These are phyloP conservation scores for Exophiala spinifera DNA, from an alignment of 2,329 filamentous ascomycete species.

Conservation along the genomic window DNA sequence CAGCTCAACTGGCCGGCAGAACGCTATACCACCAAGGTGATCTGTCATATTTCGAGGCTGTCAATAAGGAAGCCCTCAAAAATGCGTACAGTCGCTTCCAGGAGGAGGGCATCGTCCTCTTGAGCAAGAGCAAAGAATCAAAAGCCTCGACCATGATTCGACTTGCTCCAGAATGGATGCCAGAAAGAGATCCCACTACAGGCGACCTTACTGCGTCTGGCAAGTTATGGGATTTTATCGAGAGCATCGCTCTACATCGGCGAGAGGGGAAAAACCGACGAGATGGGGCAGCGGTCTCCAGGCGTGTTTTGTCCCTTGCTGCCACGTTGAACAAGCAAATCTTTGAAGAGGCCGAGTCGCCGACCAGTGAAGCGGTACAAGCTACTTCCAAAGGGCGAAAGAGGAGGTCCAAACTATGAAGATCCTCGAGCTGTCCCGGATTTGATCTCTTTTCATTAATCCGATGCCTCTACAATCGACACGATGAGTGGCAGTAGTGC, in stretches of 20 bases:
- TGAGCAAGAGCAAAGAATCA: slow-evolving; percentile 63
- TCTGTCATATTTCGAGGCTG: slow-evolving; percentile 93
- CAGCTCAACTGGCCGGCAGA: slow-evolving; percentile 83
- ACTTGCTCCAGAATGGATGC: slow-evolving; percentile 72
- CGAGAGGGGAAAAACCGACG: slow-evolving; percentile 92
- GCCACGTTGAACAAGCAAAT: slow-evolving; percentile 69
- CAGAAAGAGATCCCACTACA: slow-evolving; percentile 60
- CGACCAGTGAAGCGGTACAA: slow-evolving; percentile 2
- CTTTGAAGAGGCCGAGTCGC: slow-evolving; percentile 52
- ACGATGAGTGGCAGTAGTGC: too few relatives aligned
- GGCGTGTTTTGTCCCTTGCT: slow-evolving; percentile 72
- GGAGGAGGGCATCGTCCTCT: slow-evolving; percentile 82
- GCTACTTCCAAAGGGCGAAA: slow-evolving; percentile 7
- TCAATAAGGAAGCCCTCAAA: slow-evolving; percentile 96
- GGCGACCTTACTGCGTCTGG: slow-evolving; percentile 66
- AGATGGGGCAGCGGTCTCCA: slow-evolving; percentile 87
- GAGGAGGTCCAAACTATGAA: slow-evolving; percentile 15
- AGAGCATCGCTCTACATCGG: slow-evolving; percentile 76
- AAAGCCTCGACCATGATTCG: slow-evolving; percentile 50
- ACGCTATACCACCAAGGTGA: slow-evolving; percentile 97
- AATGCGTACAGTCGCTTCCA: slow-evolving; percentile 87
- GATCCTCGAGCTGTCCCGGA: too few relatives aligned
- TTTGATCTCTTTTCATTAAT: too few relatives aligned
- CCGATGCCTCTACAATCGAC: too few relatives aligned
- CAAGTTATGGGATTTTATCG: slow-evolving; percentile 85